These are phyloP conservation scores for Magnaporthiopsis poae DNA, from an alignment of 2,329 filamentous ascomycete genomes.

Conservation along the genomic window DNA sequence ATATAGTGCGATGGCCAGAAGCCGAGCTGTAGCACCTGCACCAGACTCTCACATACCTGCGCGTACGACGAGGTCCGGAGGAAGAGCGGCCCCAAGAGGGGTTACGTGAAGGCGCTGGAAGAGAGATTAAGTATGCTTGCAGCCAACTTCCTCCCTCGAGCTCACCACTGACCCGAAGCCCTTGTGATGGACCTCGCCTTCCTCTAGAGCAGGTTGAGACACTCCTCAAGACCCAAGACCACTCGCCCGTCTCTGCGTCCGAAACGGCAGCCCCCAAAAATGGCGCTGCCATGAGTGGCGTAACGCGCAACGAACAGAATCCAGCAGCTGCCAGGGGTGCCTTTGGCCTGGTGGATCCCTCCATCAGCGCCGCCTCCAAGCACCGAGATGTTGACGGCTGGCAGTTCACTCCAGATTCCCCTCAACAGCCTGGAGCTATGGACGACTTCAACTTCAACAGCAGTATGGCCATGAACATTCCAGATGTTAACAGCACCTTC, in stretches of 20 bases:
- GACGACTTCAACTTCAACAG: slow-evolving; percentile 51
- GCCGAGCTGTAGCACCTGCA: slow-evolving; percentile 81
- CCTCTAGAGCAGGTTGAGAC: slow-evolving; percentile 80
- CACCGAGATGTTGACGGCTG: slow-evolving; percentile 45
- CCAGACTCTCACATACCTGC: slow-evolving; percentile 75
- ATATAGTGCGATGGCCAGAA: slow-evolving; percentile 65
- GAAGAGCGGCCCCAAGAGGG: slow-evolving; percentile 89
- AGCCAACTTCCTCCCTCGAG: background rate
- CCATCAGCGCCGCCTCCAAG: slow-evolving; percentile 32
- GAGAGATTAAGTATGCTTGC: slow-evolving; percentile 68
- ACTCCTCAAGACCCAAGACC: slow-evolving; percentile 70
- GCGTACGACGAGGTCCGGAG: slow-evolving; percentile 85
- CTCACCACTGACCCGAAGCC: background rate
- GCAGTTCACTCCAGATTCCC: slow-evolving; percentile 46
- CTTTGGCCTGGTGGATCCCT: slow-evolving; percentile 29
- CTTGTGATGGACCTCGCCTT: background rate
- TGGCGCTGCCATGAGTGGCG: slow-evolving; percentile 20
- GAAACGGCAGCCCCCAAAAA: background rate
- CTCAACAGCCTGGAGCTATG: slow-evolving; percentile 32
- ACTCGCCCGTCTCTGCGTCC: slow-evolving; percentile 21
- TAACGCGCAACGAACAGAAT: slow-evolving; percentile 24
- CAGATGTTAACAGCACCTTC: slow-evolving; percentile 45
- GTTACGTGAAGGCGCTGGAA: slow-evolving; percentile 88
- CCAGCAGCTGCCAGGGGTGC: slow-evolving; percentile 16
- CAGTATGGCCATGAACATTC: slow-evolving; percentile 40